Conservation (phyloP, 257 asterid species). For the Coffea eugenioides region DNA sequence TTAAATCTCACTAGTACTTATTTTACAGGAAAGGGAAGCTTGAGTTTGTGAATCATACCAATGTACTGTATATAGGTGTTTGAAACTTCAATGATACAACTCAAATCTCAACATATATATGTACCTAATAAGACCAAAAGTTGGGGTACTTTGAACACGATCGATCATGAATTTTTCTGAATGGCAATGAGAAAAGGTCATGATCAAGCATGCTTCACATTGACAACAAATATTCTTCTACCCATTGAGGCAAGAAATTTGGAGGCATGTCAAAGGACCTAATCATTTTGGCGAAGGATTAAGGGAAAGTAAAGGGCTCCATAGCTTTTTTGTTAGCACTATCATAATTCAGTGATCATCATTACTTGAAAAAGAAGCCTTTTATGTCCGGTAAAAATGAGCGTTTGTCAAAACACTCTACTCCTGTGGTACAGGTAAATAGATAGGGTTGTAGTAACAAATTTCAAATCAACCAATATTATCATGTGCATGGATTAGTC, state of each 20-base stretch:
- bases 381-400: constrained; percentile 17
- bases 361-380: constrained; percentile 39
- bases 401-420: constrained; percentile 8
- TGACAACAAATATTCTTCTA: background rate
- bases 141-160: background rate
- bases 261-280: constrained; percentile 20
- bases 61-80: too few species aligned
- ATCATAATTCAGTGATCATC: constrained; percentile 28
- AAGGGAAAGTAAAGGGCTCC: constrained; percentile 10
- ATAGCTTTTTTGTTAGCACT: constrained; percentile 23
- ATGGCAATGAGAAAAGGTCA: background rate
- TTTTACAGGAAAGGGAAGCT: background rate
- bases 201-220: background rate
- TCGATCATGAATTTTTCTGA: background rate
- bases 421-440: too few species aligned
- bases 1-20: too few species aligned
- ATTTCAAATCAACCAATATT: too few species aligned
- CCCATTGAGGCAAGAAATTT: constrained; percentile 8
- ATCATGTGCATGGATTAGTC: too few species aligned
- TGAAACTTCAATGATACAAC: too few species aligned
- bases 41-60: background rate
- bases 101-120: background rate
- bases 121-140: constrained; percentile 8
- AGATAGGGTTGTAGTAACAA: too few species aligned
- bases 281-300: constrained; percentile 27